Evolutionary conservation across 2,329 filamentous ascomycete genomes (phyloP), one percentile per base, ranked within the genome.

Genomic region (Orbilia quercus): DNA sequence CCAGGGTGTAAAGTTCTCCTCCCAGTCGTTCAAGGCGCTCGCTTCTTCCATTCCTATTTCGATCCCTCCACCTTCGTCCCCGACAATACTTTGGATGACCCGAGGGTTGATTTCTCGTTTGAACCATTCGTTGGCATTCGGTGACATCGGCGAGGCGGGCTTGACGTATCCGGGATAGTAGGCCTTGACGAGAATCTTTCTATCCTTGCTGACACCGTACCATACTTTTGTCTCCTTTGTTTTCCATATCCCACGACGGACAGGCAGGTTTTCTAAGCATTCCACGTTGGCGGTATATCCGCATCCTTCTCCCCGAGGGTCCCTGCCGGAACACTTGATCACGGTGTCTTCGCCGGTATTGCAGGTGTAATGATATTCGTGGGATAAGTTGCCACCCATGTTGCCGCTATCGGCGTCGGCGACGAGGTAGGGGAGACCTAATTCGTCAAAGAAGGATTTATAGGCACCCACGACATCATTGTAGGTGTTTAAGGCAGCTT

Each of bases 331-430:
- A 80, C 95, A 99, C 74, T 84, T 89, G 75, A 96, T 87, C 38
- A 99, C 85, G 0, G 87, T 89, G 78, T 99, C 95, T 80, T 98
- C 95, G 6, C 95, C 95, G 54, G 90, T 88, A 0, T 85, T 79
- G 28, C 89, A 91, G 1, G 90, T 85, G 55, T 96, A 89, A 79
- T 97, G 95, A 79, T 96, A 99, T 78, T 99, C 95, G 79, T 99
- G 95, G 80, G 93, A 98, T 38, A 96, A 82, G 76, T 89, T 90
- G 11, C 95, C 95, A 31, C 95, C 95, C 87, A 99, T 99, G 76
- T 92, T 91, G n/a, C 95, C 95, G 0, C 94, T 97, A 80, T 93
- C 93, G 5, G 95, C 95, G 77, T 91, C 88, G 1, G 94, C 74
- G 18, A 96, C 89, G 0, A 96, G 80, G 76, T 95, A 91, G 0